Evolutionary conservation across 768 basidiomycete species (phyloP).

Genomic region (Trametes cinnabarina): DNA sequence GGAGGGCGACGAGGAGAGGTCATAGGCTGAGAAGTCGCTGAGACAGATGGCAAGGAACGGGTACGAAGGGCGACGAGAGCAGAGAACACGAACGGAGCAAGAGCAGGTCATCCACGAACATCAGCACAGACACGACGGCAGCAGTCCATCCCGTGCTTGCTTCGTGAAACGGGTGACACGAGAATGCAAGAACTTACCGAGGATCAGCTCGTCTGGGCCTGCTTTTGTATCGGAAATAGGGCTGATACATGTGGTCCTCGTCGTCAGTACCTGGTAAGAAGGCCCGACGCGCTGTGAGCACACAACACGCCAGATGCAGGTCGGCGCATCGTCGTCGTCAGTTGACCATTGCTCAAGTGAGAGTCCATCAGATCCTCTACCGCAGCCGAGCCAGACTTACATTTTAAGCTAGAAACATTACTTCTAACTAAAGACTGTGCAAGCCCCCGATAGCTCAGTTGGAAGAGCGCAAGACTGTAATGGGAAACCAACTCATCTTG

Average conservation of each 20-base stretch:
- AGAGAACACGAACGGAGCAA: background rate
- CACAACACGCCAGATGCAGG: background rate
- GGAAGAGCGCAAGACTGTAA: conserved; percentile 19
- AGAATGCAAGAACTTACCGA: background rate
- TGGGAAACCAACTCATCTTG: background rate
- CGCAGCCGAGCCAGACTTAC: no score
- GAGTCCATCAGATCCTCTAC: background rate
- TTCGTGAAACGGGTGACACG: background rate
- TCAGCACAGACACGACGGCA: background rate
- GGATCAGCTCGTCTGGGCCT: background rate
- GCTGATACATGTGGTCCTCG: background rate
- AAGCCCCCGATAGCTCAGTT: conserved; percentile 22
- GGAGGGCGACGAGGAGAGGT: background rate
- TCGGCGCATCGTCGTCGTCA: conserved; percentile 10
- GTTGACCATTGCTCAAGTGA: conserved; percentile 3
- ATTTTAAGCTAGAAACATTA: no score
- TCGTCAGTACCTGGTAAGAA: background rate
- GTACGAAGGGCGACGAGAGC: background rate
- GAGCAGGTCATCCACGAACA: no score
- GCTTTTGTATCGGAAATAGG: background rate
- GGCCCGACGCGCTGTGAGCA: background rate
- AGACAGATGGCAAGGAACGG: conserved; percentile 1
- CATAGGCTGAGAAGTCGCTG: background rate
- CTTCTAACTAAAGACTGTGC: no score
- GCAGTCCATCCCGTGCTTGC: background rate